Conservation (phyloP, 1,139 yeast species). For the Nakaseomyces bracarensis region DNA sequence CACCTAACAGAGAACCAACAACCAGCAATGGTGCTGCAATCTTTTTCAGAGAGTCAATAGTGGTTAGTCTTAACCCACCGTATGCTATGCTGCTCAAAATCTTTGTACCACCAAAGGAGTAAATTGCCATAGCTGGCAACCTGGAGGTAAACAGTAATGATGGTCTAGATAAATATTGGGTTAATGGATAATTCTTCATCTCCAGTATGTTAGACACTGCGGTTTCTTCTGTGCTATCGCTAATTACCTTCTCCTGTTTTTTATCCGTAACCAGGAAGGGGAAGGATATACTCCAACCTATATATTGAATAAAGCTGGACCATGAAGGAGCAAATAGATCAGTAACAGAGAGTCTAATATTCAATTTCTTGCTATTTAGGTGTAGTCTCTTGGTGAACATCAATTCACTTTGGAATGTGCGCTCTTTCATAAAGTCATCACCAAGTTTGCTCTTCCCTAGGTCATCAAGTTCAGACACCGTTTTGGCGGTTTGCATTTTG, state of each 20-base stretch:
- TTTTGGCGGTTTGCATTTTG: conserved; percentile 45
- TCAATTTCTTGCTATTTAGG: conserved; percentile 48
- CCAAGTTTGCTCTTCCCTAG: conserved; percentile 54
- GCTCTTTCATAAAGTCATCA: conserved; percentile 52
- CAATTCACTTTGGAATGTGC: conserved; percentile 63
- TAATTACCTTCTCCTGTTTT: neutral
- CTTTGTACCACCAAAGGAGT: conserved; percentile 33
- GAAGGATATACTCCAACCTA: conserved; percentile 25
- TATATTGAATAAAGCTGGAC: conserved; percentile 41
- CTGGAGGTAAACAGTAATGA: conserved; percentile 31
- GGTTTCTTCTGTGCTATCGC: conserved; percentile 5
- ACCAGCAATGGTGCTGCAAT: conserved; percentile 36
- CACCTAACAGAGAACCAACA: conserved; percentile 49
- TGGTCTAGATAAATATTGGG: conserved; percentile 29
- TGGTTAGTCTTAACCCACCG: conserved; percentile 32
- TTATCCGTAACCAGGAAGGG: conserved; percentile 10
- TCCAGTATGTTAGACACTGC: conserved; percentile 16
- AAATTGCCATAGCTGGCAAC: conserved; percentile 30
- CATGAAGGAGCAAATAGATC: conserved; percentile 76
- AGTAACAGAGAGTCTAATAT: conserved; percentile 48
- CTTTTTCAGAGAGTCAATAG: conserved; percentile 29
- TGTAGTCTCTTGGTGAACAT: conserved; percentile 81
- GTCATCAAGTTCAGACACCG: conserved; percentile 55
- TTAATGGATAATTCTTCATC: conserved; percentile 20
- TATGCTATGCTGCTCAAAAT: conserved; percentile 28